Evolutionary conservation across 1,284 basidiomycete species (phyloP).

Genomic region (Pascua sp.): DNA sequence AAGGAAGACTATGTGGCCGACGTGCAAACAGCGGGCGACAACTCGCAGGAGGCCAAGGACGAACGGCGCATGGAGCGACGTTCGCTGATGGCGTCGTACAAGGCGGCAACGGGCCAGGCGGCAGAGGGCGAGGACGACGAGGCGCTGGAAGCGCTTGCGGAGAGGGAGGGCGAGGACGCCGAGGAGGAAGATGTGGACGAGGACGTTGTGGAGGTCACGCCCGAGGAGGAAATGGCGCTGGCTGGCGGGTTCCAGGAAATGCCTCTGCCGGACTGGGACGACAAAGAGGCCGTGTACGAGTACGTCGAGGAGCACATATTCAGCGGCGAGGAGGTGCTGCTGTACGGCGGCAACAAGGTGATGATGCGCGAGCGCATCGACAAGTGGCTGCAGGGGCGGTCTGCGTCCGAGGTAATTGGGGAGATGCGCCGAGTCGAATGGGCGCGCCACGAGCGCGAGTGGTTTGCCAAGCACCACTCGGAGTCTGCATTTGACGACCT

Average conservation of each 20-base stretch:
- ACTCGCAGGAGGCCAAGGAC: conserved; percentile 7
- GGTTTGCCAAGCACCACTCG: conserved; percentile 31
- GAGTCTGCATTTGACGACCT: conserved; percentile 60
- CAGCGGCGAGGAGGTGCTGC: conserved; percentile 25
- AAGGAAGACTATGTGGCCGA: conserved; percentile 34
- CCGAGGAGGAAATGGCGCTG: conserved; percentile 4
- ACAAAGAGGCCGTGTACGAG: conserved; percentile 27
- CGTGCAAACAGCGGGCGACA: conserved; percentile 16
- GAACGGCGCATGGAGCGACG: conserved; percentile 12
- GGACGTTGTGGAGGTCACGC: conserved; percentile 7
- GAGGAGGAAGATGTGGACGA: conserved; percentile 20
- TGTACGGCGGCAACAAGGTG: conserved; percentile 23
- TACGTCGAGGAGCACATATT: conserved; percentile 35
- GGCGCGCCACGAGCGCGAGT: conserved; percentile 34
- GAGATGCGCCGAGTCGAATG: conserved; percentile 57
- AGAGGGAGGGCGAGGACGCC: conserved; percentile 14
- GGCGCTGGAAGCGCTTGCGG: conserved; percentile 21
- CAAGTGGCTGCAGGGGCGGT: conserved; percentile 34
- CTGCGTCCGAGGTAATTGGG: conserved; percentile 30
- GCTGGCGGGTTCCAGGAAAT: conserved; percentile 14
- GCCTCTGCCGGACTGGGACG: conserved; percentile 27
- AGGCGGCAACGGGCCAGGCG: conserved; percentile 8
- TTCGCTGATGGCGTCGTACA: conserved; percentile 11
- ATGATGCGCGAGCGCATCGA: conserved; percentile 22
- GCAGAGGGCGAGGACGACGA: conserved; percentile 19